These are phyloP conservation scores for Hemileccinum impolitum DNA, from an alignment of 768 basidiomycete species.

Conservation along the genomic window DNA sequence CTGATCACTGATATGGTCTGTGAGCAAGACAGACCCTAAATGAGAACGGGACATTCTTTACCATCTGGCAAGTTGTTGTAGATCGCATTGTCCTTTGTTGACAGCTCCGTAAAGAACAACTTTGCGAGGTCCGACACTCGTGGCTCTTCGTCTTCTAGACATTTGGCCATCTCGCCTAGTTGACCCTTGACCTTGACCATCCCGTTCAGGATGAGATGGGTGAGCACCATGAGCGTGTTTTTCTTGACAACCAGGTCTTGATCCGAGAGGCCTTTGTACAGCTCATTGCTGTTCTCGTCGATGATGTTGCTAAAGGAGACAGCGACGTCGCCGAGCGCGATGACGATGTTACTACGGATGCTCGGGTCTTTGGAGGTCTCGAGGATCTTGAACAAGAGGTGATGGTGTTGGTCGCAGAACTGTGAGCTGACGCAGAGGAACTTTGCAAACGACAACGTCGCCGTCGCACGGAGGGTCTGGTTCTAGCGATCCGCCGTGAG, in stretches of 20 bases:
- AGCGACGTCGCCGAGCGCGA: conserved; percentile 95
- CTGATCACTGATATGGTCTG: conserved; percentile 68
- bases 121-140: conserved; percentile 94
- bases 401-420: conserved; percentile 89
- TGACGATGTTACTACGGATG: conserved; percentile 94
- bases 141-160: conserved; percentile 85
- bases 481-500: conserved; percentile 51
- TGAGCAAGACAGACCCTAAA: too few relatives aligned
- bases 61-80: conserved; percentile 98
- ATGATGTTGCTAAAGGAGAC: conserved; percentile 97
- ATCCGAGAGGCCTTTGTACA: conserved; percentile 93
- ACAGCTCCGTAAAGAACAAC: conserved; percentile 93
- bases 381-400: conserved; percentile 88
- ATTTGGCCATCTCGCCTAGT: conserved; percentile 99
- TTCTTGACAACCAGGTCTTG: conserved; percentile 89
- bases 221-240: conserved; percentile 98
- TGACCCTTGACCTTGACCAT: conserved; percentile 99
- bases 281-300: conserved; percentile 93
- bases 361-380: conserved; percentile 88
- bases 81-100: conserved; percentile 97
- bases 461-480: conserved; percentile 78
- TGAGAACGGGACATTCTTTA: conserved; percentile 22
- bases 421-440: conserved; percentile 93
- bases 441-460: conserved; percentile 88
- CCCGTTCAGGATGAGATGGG: conserved; percentile 93